Conservation (phyloP, 768 basidiomycete species). For the Trametes meyenii region DNA sequence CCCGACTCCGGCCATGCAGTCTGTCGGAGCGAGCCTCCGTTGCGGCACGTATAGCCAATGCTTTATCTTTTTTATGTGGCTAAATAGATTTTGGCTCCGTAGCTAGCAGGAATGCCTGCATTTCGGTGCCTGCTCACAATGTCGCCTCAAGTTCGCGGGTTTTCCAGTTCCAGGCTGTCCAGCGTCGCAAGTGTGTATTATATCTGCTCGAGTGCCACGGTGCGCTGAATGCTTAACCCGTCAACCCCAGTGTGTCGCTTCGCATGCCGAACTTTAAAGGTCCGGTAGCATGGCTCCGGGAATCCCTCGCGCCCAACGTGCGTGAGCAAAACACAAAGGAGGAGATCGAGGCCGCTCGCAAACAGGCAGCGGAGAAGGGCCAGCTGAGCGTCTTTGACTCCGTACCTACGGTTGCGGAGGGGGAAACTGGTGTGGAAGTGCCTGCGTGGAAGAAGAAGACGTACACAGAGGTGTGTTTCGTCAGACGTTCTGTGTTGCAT, state of each 20-base stretch:
- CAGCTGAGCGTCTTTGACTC: conserved; percentile 35
- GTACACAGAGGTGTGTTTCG: conserved; percentile 30
- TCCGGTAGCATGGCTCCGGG: conserved; percentile 66
- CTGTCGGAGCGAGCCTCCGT: conserved; percentile 21
- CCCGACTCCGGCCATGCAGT: conserved; percentile 23
- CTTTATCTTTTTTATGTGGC: neutral
- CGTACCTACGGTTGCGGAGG: conserved; percentile 15
- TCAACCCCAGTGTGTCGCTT: conserved; percentile 48
- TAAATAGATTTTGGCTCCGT: neutral
- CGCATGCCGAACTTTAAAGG: conserved; percentile 33
- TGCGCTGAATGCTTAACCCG: neutral
- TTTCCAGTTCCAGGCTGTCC: conserved; percentile 38
- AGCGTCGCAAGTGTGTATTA: conserved; percentile 48
- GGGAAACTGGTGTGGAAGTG: conserved; percentile 4
- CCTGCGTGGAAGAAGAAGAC: conserved; percentile 24
- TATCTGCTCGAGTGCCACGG: no score
- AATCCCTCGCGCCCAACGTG: conserved; percentile 54
- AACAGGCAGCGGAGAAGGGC: conserved; percentile 31
- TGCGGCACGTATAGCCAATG: conserved; percentile 9
- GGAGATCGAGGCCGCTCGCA: conserved; percentile 38
- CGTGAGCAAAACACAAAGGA: conserved; percentile 49
- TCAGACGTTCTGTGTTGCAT: no score
- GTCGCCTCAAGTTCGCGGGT: conserved; percentile 25
- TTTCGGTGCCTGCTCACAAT: conserved; percentile 15
- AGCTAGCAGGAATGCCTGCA: conserved; percentile 19